Evolutionary conservation across 768 basidiomycete species (phyloP).

Genomic region (Macrolepiota fuliginosa): DNA sequence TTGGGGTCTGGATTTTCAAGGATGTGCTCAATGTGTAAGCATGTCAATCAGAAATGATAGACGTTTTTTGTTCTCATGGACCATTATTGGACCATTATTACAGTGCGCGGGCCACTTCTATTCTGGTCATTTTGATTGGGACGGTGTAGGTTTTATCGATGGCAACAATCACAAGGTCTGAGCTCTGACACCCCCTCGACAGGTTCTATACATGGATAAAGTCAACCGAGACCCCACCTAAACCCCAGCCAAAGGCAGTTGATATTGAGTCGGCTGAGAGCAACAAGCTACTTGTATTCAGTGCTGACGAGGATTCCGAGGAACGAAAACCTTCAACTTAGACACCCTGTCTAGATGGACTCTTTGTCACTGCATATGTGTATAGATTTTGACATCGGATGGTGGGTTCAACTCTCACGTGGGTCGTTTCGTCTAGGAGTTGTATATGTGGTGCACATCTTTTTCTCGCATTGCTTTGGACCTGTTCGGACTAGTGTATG

Average conservation of each 20-base stretch:
- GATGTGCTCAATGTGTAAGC: conserved; percentile 74
- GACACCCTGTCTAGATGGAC: neutral
- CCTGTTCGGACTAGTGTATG: no score
- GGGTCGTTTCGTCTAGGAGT: no score
- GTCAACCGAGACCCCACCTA: conserved; percentile 20
- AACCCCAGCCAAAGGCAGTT: conserved; percentile 13
- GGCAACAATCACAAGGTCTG: neutral
- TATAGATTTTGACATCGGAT: neutral
- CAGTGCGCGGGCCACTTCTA: conserved; percentile 64
- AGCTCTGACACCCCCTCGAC: neutral
- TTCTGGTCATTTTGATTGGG: conserved; percentile 64
- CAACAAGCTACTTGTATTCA: conserved; percentile 9
- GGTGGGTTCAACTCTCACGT: neutral
- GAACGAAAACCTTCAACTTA: conserved; percentile 1
- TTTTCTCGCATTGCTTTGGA: no score
- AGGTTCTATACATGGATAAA: conserved; percentile 60
- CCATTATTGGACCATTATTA: conserved; percentile 12
- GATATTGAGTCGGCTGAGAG: conserved; percentile 21
- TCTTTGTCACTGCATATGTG: no score
- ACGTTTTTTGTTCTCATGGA: neutral
- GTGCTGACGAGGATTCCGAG: conserved; percentile 8
- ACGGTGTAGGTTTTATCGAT: conserved; percentile 50
- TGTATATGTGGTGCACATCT: no score
- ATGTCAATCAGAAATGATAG: neutral
- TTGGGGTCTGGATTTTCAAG: conserved; percentile 74